Evolutionary conservation across 257 asterid species (phyloP).

Genomic region (Catharanthus roseus): DNA sequence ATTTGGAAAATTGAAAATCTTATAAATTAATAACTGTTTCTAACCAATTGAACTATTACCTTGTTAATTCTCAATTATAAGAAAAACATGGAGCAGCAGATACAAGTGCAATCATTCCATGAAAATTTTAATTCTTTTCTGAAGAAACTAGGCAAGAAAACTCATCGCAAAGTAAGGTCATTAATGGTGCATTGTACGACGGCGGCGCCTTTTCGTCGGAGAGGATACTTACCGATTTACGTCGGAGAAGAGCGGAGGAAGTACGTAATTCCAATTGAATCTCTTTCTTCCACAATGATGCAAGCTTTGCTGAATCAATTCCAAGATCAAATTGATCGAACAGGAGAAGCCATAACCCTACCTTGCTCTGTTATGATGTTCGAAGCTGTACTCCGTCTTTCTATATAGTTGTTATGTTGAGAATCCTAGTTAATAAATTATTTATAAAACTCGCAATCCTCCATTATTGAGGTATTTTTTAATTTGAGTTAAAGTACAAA

Average conservation of each 20-base stretch:
- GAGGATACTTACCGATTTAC: not conserved
- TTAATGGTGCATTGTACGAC: not conserved
- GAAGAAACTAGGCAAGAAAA: not conserved
- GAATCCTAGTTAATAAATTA: no score
- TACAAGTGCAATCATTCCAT: no score
- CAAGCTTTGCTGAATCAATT: constrained; percentile 2
- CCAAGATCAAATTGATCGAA: not conserved
- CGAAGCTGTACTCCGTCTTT: not conserved
- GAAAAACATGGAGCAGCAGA: no score
- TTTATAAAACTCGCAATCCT: no score
- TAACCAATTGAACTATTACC: no score
- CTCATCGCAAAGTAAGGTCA: no score
- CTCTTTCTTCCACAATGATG: not conserved
- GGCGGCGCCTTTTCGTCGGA: not conserved
- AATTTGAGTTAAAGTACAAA: no score
- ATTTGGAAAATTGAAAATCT: no score
- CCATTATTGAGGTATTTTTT: no score
- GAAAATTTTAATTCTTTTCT: not conserved
- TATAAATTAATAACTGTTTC: no score
- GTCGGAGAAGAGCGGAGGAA: not conserved
- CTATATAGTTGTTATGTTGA: no score
- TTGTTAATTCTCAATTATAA: no score
- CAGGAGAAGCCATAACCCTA: not conserved
- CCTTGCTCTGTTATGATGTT: not conserved
- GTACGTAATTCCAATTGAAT: not conserved